Base-by-base conservation (phyloP, 805 yeast species). In the Ogataea allantospora region DNA sequence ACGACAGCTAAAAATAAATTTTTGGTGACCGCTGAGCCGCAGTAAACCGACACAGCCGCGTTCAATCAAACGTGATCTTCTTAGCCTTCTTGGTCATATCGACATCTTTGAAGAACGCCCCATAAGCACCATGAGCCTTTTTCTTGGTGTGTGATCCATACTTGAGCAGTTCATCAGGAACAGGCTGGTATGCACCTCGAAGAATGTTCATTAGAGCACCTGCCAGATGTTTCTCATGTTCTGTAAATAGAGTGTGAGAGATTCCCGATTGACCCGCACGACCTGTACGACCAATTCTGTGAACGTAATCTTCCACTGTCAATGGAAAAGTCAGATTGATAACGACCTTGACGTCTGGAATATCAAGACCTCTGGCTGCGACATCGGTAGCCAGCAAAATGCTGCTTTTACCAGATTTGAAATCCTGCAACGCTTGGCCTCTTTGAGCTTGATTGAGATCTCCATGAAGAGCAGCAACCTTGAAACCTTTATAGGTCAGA, bases 121-220 rank as follows among this genome's bases (percentile, higher is more conserved):
- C 99, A 55, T 93, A 93, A n/a, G 91, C 96, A 48, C 91, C 79
- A 59, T 93, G 99, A 48, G 88, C 89, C 71, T 93, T 93, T 83
- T 89, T 91, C 67, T 93, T 93, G 8, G 98, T 93, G 66, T 93
- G 98, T 6, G 96, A 88, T 33, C 99, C 99, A 54, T 91, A 93
- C 63, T 89, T 91, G 60, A 87, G 73, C 57, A 93, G 71, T 40
- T 88, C 98, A 36, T 86, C 96, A 7, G 99, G 99, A 43, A 93
- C 98, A 1, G 83, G 81, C 68, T 93, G 99, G 63, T 83, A 78
- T 14, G 98, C 99, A 49, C 95, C 96, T 50, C 95, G 77, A 54
- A 93, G 71, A 27, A 93, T 89, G 60, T 93, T 93, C 67, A 86
- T 82, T 51, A 93, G 70, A 3, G 95, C 97, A 47, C 99, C 98